Evolutionary conservation across 2,329 filamentous ascomycete genomes (phyloP), one percentile per base, ranked within the genome.

Genomic region (Coccinonectria pachysandricola): DNA sequence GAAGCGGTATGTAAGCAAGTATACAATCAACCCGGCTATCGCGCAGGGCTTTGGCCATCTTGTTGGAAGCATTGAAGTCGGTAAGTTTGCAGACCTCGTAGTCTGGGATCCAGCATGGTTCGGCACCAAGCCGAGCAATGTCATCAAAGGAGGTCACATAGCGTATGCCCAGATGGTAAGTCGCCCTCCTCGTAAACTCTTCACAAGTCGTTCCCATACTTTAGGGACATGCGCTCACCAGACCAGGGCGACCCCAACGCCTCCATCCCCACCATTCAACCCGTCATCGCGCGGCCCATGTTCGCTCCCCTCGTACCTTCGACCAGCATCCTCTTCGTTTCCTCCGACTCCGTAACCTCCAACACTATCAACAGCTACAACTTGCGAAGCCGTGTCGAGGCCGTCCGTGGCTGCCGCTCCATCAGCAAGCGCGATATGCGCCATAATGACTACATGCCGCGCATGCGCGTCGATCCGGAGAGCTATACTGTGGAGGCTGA

Each of bases 1-100:
- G 6, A 94, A 92, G 63, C 62, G 88, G 14, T 96, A 96, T 52
- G 68, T 96, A 23, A 85, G 79, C 60, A 96, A 96, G 61, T 95
- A 95, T 55, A 96, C 88, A 12, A 77, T 96, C 59, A 96, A 96
- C 57, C 85, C 88, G 2, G 85, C 88, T 8, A 66, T 95, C 35
- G 76, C 87, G 0, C 88, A 96, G 55, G 88, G 88, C 3, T 92
- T 96, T 76, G 59, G 66, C 1, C 88, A 95, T 51, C 46, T 93
- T 3, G 72, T 96, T 36, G 88, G 88, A 6, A 88, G 81, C 41
- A 59, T 95, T 28, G 86, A 95, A 59, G 72, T 85, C 0, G 87
- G 86, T 26, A 95, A 94, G 59, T 56, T 94, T 24, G 88, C 88
- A 0, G 88, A 96, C 53, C 53, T 96, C 24, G 83, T 92, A 1